Conservation (phyloP, 2,329 filamentous ascomycete species). For the Pyrenophora seminiperda region DNA sequence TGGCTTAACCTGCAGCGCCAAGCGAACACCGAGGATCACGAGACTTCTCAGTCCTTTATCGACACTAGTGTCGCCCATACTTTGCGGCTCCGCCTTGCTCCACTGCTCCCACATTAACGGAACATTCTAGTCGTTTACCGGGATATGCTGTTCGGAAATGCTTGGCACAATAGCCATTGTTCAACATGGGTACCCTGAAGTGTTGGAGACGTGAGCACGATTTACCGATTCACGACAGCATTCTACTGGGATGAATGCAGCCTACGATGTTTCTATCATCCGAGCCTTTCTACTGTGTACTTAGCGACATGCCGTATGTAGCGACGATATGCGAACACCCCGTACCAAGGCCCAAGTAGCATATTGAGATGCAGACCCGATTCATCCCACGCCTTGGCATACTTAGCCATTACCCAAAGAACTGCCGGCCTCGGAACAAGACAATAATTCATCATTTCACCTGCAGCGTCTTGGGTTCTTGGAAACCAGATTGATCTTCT, state of each 20-base stretch:
- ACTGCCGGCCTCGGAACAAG: no score
- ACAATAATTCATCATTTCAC: no score
- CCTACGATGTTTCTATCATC: no score
- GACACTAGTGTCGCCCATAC: no score
- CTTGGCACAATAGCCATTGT: no score
- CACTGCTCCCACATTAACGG: conserved; percentile 4
- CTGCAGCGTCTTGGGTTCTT: no score
- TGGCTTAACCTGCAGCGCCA: conserved; percentile 22
- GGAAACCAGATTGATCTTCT: no score
- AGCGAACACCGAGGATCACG: conserved; percentile 26
- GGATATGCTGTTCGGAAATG: not conserved
- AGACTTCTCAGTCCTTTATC: conserved; percentile 24
- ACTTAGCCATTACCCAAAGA: not conserved
- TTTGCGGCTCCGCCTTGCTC: conserved; percentile 2
- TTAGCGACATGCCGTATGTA: no score
- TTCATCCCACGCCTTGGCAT: conserved; percentile 8
- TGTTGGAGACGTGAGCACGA: not conserved
- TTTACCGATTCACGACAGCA: not conserved
- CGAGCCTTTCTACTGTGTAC: no score
- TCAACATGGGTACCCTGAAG: not conserved
- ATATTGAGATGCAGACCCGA: not conserved
- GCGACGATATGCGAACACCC: not conserved
- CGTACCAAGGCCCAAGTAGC: conserved; percentile 7
- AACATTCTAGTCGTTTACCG: conserved; percentile 9
- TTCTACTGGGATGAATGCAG: not conserved